Evolutionary conservation across 306 rosid species (phyloP).

Genomic region (peach (Prunus persica)): DNA sequence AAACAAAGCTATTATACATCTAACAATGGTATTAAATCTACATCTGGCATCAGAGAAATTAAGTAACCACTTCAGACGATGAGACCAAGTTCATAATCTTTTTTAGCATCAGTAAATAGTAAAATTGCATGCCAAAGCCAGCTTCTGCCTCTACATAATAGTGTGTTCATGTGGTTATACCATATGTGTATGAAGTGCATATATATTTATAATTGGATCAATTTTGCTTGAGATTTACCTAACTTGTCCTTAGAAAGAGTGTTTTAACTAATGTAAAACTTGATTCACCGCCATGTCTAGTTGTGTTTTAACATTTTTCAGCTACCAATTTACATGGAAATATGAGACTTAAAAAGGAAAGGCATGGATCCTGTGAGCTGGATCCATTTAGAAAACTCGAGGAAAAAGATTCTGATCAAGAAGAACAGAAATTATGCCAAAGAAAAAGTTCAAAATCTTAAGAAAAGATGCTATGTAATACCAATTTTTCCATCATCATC

Average conservation of each 20-base stretch:
- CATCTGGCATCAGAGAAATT: neutral
- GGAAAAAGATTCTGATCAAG: neutral
- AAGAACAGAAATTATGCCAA: neutral
- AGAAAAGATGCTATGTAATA: slow-evolving; percentile 36
- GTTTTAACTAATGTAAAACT: neutral
- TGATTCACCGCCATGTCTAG: neutral
- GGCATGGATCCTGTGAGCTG: neutral
- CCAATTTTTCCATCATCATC: slow-evolving; percentile 84
- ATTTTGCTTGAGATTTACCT: neutral
- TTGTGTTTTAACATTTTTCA: neutral
- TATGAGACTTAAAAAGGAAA: neutral
- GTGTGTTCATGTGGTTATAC: neutral
- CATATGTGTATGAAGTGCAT: neutral
- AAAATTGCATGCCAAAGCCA: neutral
- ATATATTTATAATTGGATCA: neutral
- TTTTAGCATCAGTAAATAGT: neutral
- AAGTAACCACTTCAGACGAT: neutral
- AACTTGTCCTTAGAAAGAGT: neutral
- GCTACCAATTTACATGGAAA: neutral
- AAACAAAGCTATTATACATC: neutral
- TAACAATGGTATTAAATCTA: neutral
- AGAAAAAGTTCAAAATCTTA: neutral
- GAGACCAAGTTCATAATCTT: neutral
- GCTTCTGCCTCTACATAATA: neutral
- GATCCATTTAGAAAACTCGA: neutral